A percentile compares a stretch with the other conserved stretches of the same genome.
phyloP scores from a whole-genome alignment of 345 rosid genomes.

The Mangifera indica region DNA sequence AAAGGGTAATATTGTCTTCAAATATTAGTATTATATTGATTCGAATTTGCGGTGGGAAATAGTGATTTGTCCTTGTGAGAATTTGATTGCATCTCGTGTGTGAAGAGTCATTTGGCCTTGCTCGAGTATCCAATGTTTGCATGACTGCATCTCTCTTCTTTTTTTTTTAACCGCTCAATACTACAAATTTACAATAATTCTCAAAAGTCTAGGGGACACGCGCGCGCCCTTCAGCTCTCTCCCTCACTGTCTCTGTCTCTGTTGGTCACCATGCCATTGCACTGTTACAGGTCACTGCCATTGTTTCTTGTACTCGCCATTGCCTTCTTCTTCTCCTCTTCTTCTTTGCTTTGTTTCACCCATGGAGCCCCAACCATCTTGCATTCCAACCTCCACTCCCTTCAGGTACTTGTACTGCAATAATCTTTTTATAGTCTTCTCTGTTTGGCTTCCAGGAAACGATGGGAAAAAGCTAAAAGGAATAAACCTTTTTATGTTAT shows the following conservation, averaged over 20 bases:
- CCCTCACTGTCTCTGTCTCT: neutral
- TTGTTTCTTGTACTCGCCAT: slow-evolving; percentile 21
- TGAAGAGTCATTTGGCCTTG: too few species aligned
- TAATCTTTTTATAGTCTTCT: neutral
- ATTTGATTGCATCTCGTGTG: too few species aligned
- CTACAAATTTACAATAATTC: too few species aligned
- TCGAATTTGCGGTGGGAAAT: too few species aligned
- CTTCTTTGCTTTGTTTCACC: slow-evolving; percentile 32
- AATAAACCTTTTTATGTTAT: neutral
- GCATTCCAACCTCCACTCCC: slow-evolving; percentile 42
- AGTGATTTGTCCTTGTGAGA: too few species aligned
- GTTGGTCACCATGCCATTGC: slow-evolving; percentile 13
- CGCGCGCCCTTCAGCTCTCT: neutral
- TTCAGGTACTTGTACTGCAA: slow-evolving; percentile 40
- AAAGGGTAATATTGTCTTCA: neutral
- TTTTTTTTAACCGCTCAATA: neutral
- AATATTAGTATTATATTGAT: neutral
- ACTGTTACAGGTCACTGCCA: slow-evolving; percentile 25
- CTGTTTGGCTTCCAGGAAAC: slow-evolving; percentile 32
- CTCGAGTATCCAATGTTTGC: slow-evolving; percentile 7
- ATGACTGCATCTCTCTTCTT: neutral
- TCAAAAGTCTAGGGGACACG: neutral
- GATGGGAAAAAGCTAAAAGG: neutral
- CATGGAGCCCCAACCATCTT: slow-evolving; percentile 43
- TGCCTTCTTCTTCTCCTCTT: slow-evolving; percentile 33